phyloP scores from a whole-genome alignment of 805 yeast species.

The Maudiozyma saulgeensis region DNA sequence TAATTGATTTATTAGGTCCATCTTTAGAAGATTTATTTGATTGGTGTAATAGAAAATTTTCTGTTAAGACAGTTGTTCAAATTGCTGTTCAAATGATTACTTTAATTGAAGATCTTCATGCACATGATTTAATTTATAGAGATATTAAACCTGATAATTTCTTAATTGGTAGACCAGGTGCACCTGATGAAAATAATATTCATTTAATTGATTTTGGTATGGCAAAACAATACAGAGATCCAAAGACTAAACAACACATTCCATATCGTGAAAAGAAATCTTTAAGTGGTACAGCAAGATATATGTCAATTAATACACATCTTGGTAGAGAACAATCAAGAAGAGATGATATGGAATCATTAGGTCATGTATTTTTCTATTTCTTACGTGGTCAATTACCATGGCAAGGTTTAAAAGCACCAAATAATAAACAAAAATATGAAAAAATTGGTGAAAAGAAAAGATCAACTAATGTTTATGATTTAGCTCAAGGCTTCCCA shows the following conservation, averaged over 20 bases:
- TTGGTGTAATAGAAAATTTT: constrained; percentile 92
- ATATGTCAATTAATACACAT: constrained; percentile 96
- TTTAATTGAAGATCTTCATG: constrained; percentile 79
- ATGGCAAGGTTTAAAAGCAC: constrained; percentile 98
- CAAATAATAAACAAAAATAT: constrained; percentile 93
- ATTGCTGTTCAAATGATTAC: constrained; percentile 92
- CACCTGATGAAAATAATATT: constrained; percentile 75
- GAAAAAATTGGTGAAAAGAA: constrained; percentile 96
- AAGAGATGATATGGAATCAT: constrained; percentile 90
- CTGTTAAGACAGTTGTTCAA: constrained; percentile 83
- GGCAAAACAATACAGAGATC: constrained; percentile 98
- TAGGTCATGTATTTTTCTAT: constrained; percentile 94
- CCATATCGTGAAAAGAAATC: constrained; percentile 96
- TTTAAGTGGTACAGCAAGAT: constrained; percentile 94
- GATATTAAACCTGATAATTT: constrained; percentile 98
- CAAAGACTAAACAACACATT: constrained; percentile 88
- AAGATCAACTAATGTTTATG: constrained; percentile 78
- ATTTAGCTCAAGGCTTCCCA: constrained; percentile 83
- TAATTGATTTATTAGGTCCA: constrained; percentile 91
- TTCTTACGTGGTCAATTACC: constrained; percentile 90
- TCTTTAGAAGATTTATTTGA: constrained; percentile 93
- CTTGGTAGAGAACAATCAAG: constrained; percentile 94
- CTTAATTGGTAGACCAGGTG: constrained; percentile 82
- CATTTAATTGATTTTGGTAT: constrained; percentile 95
- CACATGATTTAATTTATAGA: constrained; percentile 82